Evolutionary conservation across 1,284 basidiomycete species (phyloP).

Genomic region (Apiotrichum domesticum): DNA sequence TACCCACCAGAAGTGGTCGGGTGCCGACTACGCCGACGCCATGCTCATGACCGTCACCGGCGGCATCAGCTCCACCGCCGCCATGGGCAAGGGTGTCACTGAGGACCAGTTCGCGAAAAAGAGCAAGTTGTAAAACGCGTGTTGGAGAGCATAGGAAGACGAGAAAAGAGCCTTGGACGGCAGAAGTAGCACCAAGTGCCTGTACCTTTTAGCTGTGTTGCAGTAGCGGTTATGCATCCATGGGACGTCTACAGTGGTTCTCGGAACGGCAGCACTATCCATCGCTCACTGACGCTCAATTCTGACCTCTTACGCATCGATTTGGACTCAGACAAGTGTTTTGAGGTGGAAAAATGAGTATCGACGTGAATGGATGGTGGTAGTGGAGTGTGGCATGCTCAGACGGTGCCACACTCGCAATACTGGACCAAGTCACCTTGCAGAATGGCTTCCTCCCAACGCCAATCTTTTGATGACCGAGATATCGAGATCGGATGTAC

Average conservation of each 20-base stretch:
- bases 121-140: conserved; percentile 10
- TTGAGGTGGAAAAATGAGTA: too few species aligned
- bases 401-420: too few species aligned
- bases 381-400: too few species aligned
- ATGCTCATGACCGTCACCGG: conserved; percentile 91
- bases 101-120: conserved; percentile 68
- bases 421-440: too few species aligned
- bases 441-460: too few species aligned
- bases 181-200: not conserved
- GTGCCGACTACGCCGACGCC: conserved; percentile 86
- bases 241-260: not conserved
- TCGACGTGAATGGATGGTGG: too few species aligned
- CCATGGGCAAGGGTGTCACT: conserved; percentile 91
- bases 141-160: not conserved
- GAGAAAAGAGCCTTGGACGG: not conserved
- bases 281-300: too few species aligned
- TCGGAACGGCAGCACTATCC: too few species aligned
- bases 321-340: too few species aligned
- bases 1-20: conserved; percentile 70
- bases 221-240: conserved; percentile 1
- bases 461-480: too few species aligned
- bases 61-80: conserved; percentile 85
- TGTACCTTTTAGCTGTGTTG: conserved; percentile 3
- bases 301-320: too few species aligned
- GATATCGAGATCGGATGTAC: too few species aligned